Evolutionary conservation across 2,329 filamentous ascomycete species (phyloP).

Genomic region (Zasmidium cellare): DNA sequence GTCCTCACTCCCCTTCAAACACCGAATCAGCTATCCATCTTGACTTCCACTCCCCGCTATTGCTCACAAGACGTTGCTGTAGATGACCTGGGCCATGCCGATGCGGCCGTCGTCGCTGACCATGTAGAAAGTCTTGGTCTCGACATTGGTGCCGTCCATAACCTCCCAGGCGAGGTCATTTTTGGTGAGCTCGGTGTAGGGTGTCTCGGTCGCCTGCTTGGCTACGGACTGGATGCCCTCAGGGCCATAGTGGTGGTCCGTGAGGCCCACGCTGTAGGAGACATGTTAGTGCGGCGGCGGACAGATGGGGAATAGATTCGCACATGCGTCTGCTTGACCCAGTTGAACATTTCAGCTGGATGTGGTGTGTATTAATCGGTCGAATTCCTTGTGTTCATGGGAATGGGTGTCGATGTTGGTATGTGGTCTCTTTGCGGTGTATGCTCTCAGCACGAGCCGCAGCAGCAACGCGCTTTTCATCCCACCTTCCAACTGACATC

Average conservation of each 20-base stretch:
- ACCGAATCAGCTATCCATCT: constrained; percentile 12
- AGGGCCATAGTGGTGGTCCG: constrained; percentile 91
- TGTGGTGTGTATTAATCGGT: neutral
- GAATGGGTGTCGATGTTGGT: neutral
- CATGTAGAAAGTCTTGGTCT: constrained; percentile 94
- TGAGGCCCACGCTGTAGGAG: constrained; percentile 67
- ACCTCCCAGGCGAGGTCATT: constrained; percentile 80
- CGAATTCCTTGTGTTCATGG: neutral
- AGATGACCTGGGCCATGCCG: constrained; percentile 86
- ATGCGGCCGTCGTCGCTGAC: constrained; percentile 74
- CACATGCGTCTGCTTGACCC: constrained; percentile 86
- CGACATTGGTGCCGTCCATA: constrained; percentile 82
- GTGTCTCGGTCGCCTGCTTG: constrained; percentile 72
- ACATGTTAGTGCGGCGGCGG: constrained; percentile 23
- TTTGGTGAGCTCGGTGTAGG: constrained; percentile 76
- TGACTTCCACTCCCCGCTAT: neutral
- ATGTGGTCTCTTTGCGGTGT: neutral
- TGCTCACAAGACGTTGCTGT: constrained; percentile 88
- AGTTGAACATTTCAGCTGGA: constrained; percentile 74
- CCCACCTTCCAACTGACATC: neutral
- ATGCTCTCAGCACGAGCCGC: neutral
- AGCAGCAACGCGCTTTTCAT: neutral
- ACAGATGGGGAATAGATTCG: constrained; percentile 17
- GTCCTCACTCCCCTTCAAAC: constrained; percentile 74
- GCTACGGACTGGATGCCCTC: constrained; percentile 83